phyloP scores from a whole-genome alignment of 2,329 filamentous ascomycete genomes.

The Hymenoscyphus albidus region DNA sequence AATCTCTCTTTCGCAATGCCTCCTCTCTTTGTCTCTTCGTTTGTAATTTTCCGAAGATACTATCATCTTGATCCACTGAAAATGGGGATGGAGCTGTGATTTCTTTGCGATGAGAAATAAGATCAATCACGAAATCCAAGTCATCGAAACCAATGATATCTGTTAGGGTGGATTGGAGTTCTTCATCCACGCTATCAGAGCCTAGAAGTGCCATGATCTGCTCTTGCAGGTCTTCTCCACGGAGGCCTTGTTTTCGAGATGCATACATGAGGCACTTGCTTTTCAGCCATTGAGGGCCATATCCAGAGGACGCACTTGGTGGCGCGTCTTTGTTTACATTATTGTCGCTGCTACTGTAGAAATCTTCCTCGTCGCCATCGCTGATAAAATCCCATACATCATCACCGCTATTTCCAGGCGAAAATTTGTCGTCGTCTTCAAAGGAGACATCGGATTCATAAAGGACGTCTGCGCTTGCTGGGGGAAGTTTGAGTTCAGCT shows the following conservation, averaged over 20 bases:
- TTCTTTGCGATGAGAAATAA: slow-evolving; percentile 73
- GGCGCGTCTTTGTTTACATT: slow-evolving; percentile 44
- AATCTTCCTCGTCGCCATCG: slow-evolving; percentile 60
- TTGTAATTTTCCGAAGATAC: slow-evolving; percentile 56
- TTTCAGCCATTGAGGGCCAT: slow-evolving; percentile 67
- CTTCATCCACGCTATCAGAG: slow-evolving; percentile 68
- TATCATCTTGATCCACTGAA: slow-evolving; percentile 37
- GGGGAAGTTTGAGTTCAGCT: slow-evolving; percentile 60
- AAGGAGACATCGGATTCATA: slow-evolving; percentile 58
- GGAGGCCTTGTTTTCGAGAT: slow-evolving; percentile 60
- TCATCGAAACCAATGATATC: slow-evolving; percentile 93
- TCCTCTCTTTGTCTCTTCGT: slow-evolving; percentile 76
- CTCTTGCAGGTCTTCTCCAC: slow-evolving; percentile 65
- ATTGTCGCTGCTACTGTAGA: slow-evolving; percentile 62
- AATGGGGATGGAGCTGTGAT: slow-evolving; percentile 51
- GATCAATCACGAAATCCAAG: slow-evolving; percentile 84
- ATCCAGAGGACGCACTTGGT: slow-evolving; percentile 34
- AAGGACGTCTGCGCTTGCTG: slow-evolving; percentile 41
- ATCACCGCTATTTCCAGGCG: slow-evolving; percentile 60
- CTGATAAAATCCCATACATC: slow-evolving; percentile 94
- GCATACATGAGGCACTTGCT: slow-evolving; percentile 66
- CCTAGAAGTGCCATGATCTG: slow-evolving; percentile 73
- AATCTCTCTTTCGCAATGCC: slow-evolving; percentile 69
- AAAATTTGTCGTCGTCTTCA: slow-evolving; percentile 57
- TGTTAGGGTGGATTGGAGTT: slow-evolving; percentile 84